Base-by-base conservation (phyloP, 2,329 filamentous ascomycete species). In the Sclerotinia subarctica region DNA sequence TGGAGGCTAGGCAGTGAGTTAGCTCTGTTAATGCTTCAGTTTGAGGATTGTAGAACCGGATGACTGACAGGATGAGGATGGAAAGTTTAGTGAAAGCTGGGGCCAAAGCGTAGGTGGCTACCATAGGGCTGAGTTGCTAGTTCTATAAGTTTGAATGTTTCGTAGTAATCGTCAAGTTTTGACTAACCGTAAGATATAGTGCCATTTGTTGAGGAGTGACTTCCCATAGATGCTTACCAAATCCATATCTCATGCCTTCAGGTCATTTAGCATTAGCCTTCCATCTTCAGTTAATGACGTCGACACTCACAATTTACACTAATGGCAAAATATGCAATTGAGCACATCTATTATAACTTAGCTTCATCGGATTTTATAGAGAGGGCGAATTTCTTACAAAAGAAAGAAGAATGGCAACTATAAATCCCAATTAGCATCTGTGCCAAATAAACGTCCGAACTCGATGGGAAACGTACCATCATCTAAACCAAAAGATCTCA, bases 321-420 rank as follows among this genome's bases (percentile, higher is more conserved):
- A 6, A 59, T 2, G 19, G 56, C 56, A 46, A 59, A 59, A 46
- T 59, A 59, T 59, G 56, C 56, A 46, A 59, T 59, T 44, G 56
- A 59, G 26, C 38, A 59, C 29, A 53, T 53, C 51, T 53, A 19
- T 19, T 10, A 32, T 3, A 53, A 32, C 6, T 53, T 7, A 29
- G 51, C 24, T 19, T 53, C 17, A 32, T 32, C 2, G 3, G 24
- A 32, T 17, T 26, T 15, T 52, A 2, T 15, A 15, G 7, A 52
- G 49, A 29, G 8, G 29, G 11, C n/a, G 15, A 29, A 29, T 13
- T 5, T 52, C 49, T 7, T 59, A 42, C 38, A 46, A 29, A 59
- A 29, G 56, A 29, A 46, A 59, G 56, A 29, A 59, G 46, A 32
- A 59, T 59, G 2, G 38, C 38, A 21, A 59, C 56, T 59, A 19